Evolutionary conservation across 2,329 filamentous ascomycete species (phyloP).

Genomic region (Fusarium sp.): DNA sequence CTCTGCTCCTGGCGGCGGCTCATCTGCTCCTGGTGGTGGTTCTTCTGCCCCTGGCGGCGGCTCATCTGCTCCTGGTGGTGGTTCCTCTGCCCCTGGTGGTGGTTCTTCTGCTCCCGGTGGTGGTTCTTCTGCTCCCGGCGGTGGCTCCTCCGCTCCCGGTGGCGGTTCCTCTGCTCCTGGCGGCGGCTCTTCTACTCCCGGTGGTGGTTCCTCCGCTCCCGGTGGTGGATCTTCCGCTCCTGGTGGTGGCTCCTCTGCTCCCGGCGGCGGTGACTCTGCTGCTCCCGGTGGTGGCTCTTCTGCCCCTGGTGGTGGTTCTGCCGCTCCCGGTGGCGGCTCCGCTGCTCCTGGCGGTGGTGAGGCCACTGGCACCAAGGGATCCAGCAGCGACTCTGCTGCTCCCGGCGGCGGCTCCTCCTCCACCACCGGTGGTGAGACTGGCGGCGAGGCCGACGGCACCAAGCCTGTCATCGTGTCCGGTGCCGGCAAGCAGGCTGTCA

Average conservation of each 20-base stretch:
- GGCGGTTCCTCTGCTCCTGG: neutral
- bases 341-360: neutral
- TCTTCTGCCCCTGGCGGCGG: neutral
- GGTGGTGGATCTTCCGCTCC: neutral
- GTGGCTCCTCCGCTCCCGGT: neutral
- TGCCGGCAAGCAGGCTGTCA: constrained; percentile 36
- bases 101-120: neutral
- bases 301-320: neutral
- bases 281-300: neutral
- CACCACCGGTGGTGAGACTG: neutral
- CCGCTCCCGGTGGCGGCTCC: neutral
- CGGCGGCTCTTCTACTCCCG: neutral
- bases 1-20: neutral
- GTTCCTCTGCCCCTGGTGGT: neutral
- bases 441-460: neutral
- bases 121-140: neutral
- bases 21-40: neutral
- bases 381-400: neutral
- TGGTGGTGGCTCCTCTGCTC: neutral
- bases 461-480: constrained; percentile 29
- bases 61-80: neutral
- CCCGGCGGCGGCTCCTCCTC: neutral
- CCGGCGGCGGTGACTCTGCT: neutral
- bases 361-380: neutral
- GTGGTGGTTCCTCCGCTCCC: neutral